These are phyloP conservation scores for Penicillium alfredii DNA, from an alignment of 495 filamentous ascomycete species.

Conservation along the genomic window DNA sequence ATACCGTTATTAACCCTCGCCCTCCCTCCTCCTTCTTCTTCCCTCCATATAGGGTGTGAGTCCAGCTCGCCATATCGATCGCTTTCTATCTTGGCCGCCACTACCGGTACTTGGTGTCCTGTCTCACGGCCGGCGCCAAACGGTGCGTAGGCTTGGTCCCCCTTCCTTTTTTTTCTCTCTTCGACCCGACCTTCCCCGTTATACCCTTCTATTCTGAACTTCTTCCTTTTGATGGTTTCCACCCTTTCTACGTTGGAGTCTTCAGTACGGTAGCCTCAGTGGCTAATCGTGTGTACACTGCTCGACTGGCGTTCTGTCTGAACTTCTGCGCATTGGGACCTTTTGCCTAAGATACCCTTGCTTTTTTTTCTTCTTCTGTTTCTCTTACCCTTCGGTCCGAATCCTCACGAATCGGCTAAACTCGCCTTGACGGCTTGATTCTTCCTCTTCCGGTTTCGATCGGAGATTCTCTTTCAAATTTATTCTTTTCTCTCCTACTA, in stretches of 20 bases:
- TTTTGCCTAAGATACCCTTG: constrained; percentile 38
- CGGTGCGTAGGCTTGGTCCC: constrained; percentile 51
- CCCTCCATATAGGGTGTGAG: constrained; percentile 25
- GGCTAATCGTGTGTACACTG: constrained; percentile 20
- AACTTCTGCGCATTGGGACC: constrained; percentile 36
- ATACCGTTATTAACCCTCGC: constrained; percentile 22
- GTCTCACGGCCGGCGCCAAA: constrained; percentile 52
- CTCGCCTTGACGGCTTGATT: constrained; percentile 43
- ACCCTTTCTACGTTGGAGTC: constrained; percentile 8
- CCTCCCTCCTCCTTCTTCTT: constrained; percentile 14
- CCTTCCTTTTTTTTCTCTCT: constrained; percentile 21
- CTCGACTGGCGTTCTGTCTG: constrained; percentile 34
- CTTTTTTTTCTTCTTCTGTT: constrained; percentile 31
- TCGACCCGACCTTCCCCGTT: constrained; percentile 9
- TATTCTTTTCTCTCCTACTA: constrained; percentile 10
- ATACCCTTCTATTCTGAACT: constrained; percentile 10
- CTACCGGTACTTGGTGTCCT: constrained; percentile 52
- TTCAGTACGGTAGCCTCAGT: constrained; percentile 17
- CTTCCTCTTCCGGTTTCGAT: too few relatives aligned
- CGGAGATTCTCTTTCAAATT: too few relatives aligned
- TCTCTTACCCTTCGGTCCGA: constrained; percentile 27
- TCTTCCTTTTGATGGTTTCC: constrained; percentile 21
- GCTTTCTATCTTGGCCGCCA: constrained; percentile 47
- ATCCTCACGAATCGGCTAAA: constrained; percentile 30
- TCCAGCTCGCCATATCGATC: constrained; percentile 32